Conservation (phyloP, 2,329 filamentous ascomycete species). For the Penicillium paneum region DNA sequence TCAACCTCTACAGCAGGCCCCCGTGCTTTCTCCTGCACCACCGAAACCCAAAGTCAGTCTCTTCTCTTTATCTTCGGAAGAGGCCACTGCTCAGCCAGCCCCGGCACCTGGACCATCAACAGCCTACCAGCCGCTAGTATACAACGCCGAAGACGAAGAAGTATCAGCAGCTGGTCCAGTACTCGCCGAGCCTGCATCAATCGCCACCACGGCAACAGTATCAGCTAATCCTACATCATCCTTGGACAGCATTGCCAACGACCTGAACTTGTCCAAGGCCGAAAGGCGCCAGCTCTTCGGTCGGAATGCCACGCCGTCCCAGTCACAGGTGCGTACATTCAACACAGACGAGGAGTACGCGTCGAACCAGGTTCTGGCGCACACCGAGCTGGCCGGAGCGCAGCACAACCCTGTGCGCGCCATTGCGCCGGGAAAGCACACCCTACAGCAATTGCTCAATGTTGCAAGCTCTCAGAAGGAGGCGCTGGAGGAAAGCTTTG, state of each 20-base stretch:
- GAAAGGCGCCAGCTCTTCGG: constrained; percentile 84
- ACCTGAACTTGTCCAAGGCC: constrained; percentile 73
- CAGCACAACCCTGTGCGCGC: constrained; percentile 78
- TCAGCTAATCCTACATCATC: constrained; percentile 28
- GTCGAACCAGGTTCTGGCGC: constrained; percentile 75
- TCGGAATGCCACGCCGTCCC: constrained; percentile 52
- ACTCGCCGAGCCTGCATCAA: constrained; percentile 6
- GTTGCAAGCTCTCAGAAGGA: constrained; percentile 79
- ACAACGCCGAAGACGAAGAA: constrained; percentile 30
- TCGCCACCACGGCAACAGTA: constrained; percentile 9
- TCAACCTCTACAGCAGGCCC: constrained; percentile 11
- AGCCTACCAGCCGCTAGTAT: constrained; percentile 43
- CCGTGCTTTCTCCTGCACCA: constrained; percentile 4
- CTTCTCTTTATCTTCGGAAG: constrained; percentile 40
- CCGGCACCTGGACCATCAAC: constrained; percentile 14
- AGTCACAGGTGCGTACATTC: constrained; percentile 74
- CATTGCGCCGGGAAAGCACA: constrained; percentile 86
- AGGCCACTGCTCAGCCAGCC: constrained; percentile 16
- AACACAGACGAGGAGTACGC: constrained; percentile 85
- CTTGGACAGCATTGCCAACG: constrained; percentile 68
- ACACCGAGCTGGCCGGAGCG: constrained; percentile 43
- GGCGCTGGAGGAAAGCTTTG: constrained; percentile 88
- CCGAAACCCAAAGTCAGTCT: constrained; percentile 46
- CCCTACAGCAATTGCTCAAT: constrained; percentile 79
- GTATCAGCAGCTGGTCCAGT: constrained; percentile 19